Evolutionary conservation across 768 basidiomycete species (phyloP), one percentile per base, ranked within the genome.

Genomic region (Gloeophyllum trabeum): DNA sequence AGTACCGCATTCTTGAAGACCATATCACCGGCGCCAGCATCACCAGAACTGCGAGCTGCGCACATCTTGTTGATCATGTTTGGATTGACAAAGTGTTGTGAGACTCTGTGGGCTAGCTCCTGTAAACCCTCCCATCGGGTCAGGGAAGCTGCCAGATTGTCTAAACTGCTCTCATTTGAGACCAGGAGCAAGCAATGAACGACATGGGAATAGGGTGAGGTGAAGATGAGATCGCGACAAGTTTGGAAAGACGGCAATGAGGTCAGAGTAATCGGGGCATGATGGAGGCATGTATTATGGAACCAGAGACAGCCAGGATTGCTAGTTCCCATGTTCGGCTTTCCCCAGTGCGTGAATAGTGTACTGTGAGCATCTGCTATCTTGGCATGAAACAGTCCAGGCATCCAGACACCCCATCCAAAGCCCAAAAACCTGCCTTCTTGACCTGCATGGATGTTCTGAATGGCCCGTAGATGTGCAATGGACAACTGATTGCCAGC

Each of bases 381-480:
- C 43, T 66, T 61, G 6, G 40, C 52, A 45, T 68, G 66, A 47
- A 66, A 66, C 1, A 66, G 51, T 1, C 65, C 65, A 1, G 59
- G 59, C 13, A 57, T 46, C 49, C 50, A 57, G 0, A 49, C 51
- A 3, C 35, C 50, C 46, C 57, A 51, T 0, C 52, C 46, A 32
- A 57, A 60, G 0, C 55, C 51, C 1, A 45, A 19, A 18, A 46
- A 47, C 0, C 54, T 57, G 12, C 25, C 35, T 35, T 64, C 59
- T 20, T 65, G 57, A 10, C 62, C 61, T 3, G 56, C 56, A 0
- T 62, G 59, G 16, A 59, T 54, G 36, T 39, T 48, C 21, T 49
- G 47, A 1, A 65, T 19, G 1, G 63, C 43, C 0, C 62, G 60
- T 1, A 63, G 45, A 0, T 61, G 59, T 1, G 61, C 55, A 22